phyloP scores from a whole-genome alignment of 352 stramenopile species.

The Elongisporangium anandrum region DNA sequence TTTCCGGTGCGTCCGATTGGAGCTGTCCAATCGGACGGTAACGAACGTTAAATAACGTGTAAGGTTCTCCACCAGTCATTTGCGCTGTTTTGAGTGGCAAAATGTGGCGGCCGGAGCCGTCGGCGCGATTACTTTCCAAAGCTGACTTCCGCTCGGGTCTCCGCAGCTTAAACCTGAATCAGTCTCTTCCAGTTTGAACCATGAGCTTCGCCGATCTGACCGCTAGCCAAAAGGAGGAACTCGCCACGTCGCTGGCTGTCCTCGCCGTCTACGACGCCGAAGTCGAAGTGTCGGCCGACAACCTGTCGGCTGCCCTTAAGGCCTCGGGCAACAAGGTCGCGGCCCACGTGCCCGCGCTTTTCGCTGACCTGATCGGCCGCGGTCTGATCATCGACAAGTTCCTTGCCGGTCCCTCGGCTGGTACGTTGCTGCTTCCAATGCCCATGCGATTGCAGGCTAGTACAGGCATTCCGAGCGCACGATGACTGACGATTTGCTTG shows the following conservation, averaged over 20 bases:
- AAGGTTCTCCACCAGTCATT: conserved; percentile 75
- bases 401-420: conserved; percentile 82
- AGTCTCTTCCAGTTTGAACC: conserved; percentile 64
- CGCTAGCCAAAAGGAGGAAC: conserved; percentile 81
- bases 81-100: conserved; percentile 16
- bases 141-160: conserved; percentile 61
- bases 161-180: conserved; percentile 84
- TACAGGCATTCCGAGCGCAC: background rate
- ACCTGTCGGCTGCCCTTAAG: conserved; percentile 63
- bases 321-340: conserved; percentile 79
- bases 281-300: conserved; percentile 76
- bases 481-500: conserved; percentile 5
- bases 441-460: background rate
- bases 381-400: conserved; percentile 87
- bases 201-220: conserved; percentile 85
- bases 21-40: background rate
- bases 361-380: conserved; percentile 75
- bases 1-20: conserved; percentile 1
- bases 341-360: conserved; percentile 77
- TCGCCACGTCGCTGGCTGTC: conserved; percentile 79
- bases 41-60: conserved; percentile 20
- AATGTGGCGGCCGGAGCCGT: conserved; percentile 10
- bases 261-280: conserved; percentile 75
- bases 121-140: conserved; percentile 22
- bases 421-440: conserved; percentile 26